Conservation (phyloP, 2,329 filamentous ascomycete species). For the Trichoderma koningiopsis region DNA sequence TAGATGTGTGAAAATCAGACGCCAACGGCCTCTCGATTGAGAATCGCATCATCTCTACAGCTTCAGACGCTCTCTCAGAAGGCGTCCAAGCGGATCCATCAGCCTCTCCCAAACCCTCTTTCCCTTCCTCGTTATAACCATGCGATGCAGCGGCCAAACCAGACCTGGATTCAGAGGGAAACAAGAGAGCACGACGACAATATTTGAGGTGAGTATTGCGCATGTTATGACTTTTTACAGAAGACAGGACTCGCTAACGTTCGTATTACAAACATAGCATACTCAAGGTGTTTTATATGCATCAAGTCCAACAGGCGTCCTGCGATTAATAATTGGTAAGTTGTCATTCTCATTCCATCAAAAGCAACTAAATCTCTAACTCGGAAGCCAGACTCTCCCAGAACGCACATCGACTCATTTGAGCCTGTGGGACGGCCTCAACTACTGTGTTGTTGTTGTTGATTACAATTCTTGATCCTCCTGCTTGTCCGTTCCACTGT, state of each 20-base stretch:
- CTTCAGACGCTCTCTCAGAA: too few species aligned
- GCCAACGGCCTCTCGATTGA: too few species aligned
- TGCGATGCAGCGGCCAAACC: background rate
- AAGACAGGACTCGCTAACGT: too few species aligned
- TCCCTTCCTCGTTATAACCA: background rate
- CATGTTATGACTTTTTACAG: background rate
- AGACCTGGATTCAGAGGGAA: background rate
- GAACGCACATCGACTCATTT: constrained; percentile 20
- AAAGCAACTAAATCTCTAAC: constrained; percentile 11
- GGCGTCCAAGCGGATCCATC: too few species aligned
- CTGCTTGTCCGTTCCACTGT: constrained; percentile 24
- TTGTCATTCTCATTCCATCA: background rate
- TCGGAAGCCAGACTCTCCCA: constrained; percentile 17
- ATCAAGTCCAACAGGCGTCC: background rate
- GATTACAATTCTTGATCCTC: constrained; percentile 11
- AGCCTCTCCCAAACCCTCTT: too few species aligned
- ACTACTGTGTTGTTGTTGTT: constrained; percentile 25
- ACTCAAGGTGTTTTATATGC: background rate
- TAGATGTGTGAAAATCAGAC: too few species aligned
- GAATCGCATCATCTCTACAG: too few species aligned
- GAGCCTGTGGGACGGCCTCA: constrained; percentile 17
- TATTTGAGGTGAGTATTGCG: background rate
- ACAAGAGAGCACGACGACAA: background rate
- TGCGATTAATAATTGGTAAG: background rate
- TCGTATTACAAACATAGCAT: background rate